phyloP scores from a whole-genome alignment of 2,329 filamentous ascomycete genomes.

The Cladophialophora immunda region DNA sequence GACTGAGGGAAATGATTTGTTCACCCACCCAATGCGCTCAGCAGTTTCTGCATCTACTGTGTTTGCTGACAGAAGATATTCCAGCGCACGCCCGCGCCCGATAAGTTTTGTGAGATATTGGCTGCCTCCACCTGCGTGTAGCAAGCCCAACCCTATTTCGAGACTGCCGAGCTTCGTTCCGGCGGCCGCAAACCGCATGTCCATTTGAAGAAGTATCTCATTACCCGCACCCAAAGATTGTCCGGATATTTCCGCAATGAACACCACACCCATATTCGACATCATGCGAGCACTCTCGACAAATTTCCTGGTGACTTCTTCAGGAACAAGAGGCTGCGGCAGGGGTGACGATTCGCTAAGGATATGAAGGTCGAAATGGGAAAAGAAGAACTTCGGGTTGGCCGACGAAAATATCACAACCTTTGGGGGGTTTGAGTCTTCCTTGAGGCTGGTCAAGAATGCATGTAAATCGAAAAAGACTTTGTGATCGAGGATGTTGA shows the following conservation, averaged over 20 bases:
- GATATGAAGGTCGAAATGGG: conserved; percentile 18
- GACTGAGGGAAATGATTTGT: conserved; percentile 11
- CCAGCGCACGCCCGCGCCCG: conserved; percentile 15
- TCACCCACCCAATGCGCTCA: conserved; percentile 21
- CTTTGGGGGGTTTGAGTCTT: conserved; percentile 12
- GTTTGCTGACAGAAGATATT: conserved; percentile 19
- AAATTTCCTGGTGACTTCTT: not conserved
- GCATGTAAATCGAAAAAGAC: conserved; percentile 16
- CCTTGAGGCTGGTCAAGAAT: conserved; percentile 6
- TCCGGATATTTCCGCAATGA: conserved; percentile 14
- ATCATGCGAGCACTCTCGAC: conserved; percentile 20
- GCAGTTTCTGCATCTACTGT: conserved; percentile 21
- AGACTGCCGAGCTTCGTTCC: conserved; percentile 11
- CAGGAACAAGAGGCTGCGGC: not conserved
- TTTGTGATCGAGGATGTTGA: conserved; percentile 18
- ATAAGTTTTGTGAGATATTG: conserved; percentile 23
- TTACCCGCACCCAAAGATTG: conserved; percentile 16
- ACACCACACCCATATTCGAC: conserved; percentile 16
- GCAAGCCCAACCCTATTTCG: conserved; percentile 6
- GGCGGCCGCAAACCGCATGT: conserved; percentile 17
- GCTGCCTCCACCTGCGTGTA: conserved; percentile 13
- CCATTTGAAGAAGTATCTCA: conserved; percentile 23
- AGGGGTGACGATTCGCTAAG: conserved; percentile 10
- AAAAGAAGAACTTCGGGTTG: conserved; percentile 23
- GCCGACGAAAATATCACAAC: conserved; percentile 21